phyloP scores from a whole-genome alignment of 352 stramenopile genomes.

The Peronospora farinosa region DNA sequence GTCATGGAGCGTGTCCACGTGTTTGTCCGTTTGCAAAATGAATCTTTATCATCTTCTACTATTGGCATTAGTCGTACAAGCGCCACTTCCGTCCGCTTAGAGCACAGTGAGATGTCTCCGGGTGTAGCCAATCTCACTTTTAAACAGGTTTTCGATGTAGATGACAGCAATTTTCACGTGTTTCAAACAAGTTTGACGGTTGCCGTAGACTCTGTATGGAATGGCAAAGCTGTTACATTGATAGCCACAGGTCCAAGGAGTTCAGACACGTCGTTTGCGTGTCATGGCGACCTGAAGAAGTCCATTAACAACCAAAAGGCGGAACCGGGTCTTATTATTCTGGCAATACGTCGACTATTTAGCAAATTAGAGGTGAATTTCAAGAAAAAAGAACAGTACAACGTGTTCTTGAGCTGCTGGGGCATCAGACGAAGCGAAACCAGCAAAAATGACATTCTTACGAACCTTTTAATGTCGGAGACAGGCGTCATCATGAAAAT shows the following conservation, averaged over 20 bases:
- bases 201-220: constrained; percentile 20
- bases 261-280: constrained; percentile 56
- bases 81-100: constrained; percentile 52
- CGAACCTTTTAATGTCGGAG: constrained; percentile 10
- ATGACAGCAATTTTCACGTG: constrained; percentile 33
- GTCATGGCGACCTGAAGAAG: constrained; percentile 41
- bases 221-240: constrained; percentile 36
- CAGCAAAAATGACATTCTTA: constrained; percentile 9
- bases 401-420: constrained; percentile 28
- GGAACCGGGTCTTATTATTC: constrained; percentile 25
- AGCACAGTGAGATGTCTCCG: constrained; percentile 72
- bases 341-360: constrained; percentile 37
- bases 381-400: not conserved
- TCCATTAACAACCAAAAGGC: constrained; percentile 4
- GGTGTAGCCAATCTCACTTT: constrained; percentile 74
- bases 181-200: constrained; percentile 40
- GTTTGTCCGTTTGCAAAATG: constrained; percentile 39
- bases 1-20: constrained; percentile 51
- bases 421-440: constrained; percentile 3
- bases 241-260: constrained; percentile 38
- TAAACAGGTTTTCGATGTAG: constrained; percentile 56
- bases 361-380: constrained; percentile 15
- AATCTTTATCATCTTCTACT: not conserved
- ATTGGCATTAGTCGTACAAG: constrained; percentile 52
- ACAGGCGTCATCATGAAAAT: not conserved